Percentiles rank a stretch among this genome's conserved stretches.
These are phyloP conservation scores for Aplosporella prunicola DNA, from an alignment of 2,329 filamentous ascomycete genomes.

Conservation along the genomic window DNA sequence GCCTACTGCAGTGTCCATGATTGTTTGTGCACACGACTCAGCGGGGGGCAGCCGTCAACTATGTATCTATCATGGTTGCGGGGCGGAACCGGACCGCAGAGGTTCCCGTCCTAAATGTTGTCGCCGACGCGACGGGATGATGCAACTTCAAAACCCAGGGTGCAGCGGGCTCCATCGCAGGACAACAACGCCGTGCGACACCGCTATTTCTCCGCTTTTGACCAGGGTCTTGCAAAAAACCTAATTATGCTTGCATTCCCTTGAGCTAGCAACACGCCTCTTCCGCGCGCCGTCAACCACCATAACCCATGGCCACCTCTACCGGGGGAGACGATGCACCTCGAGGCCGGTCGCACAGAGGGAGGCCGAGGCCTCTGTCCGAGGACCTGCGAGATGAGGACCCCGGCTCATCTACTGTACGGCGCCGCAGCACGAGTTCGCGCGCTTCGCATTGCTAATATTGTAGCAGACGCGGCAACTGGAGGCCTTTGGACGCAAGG, in stretches of 20 bases:
- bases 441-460: neutral
- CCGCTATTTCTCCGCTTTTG: too few species aligned
- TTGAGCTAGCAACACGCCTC: constrained; percentile 1
- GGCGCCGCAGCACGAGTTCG: constrained; percentile 1
- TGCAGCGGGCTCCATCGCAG: too few species aligned
- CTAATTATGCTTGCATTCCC: too few species aligned
- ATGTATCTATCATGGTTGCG: constrained; percentile 4
- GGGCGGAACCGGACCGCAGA: neutral
- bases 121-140: constrained; percentile 5
- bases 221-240: too few species aligned
- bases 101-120: neutral
- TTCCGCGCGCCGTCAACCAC: too few species aligned
- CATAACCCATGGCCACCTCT: constrained; percentile 21
- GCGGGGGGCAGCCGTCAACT: neutral
- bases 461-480: constrained; percentile 68
- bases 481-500: constrained; percentile 88
- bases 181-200: too few species aligned
- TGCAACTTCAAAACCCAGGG: constrained; percentile 7
- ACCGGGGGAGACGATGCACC: constrained; percentile 21
- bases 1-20: constrained; percentile 86
- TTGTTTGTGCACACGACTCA: constrained; percentile 12
- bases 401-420: constrained; percentile 4
- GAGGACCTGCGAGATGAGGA: constrained; percentile 7
- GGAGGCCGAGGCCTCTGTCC: constrained; percentile 4
- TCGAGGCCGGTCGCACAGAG: constrained; percentile 19